Conservation (phyloP, 2,329 filamentous ascomycete genomes). For the Thermothelomyces thermophilus region DNA sequence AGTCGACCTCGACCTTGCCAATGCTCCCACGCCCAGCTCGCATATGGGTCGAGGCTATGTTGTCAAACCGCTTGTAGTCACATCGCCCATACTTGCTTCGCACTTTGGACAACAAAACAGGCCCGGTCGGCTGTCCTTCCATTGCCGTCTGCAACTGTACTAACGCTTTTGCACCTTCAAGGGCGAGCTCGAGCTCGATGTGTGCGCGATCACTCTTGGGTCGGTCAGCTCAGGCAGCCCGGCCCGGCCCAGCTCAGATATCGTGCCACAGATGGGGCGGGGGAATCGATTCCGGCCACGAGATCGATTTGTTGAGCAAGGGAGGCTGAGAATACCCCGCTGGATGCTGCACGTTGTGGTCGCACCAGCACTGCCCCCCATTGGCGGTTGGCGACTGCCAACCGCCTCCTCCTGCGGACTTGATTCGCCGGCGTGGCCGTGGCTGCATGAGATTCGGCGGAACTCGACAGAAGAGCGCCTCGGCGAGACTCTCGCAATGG, state of each 20-base stretch:
- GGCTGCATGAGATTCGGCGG: background rate
- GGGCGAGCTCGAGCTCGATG: background rate
- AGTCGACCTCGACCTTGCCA: conserved; percentile 21
- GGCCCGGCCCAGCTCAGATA: background rate
- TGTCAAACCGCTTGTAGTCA: conserved; percentile 16
- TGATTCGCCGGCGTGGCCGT: background rate
- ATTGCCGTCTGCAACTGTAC: conserved; percentile 1
- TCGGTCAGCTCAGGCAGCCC: background rate
- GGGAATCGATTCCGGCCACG: background rate
- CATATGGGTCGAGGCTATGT: conserved; percentile 13
- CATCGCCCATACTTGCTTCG: conserved; percentile 9
- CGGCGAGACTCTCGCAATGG: background rate
- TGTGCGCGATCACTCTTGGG: background rate
- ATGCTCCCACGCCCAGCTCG: conserved; percentile 14
- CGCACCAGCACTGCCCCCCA: background rate
- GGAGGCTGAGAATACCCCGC: background rate
- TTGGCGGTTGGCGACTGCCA: too few species aligned
- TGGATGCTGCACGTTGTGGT: background rate
- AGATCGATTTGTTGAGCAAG: background rate
- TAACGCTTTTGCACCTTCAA: background rate
- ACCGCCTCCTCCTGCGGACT: background rate
- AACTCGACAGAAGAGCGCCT: background rate
- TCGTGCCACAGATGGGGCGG: background rate
- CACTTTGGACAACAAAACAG: conserved; percentile 5
- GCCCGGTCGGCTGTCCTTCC: conserved; percentile 1